Percentiles rank a stretch among this genome's conserved stretches.
phyloP scores from a whole-genome alignment of 331 rosid species.

The Arachis monticola region DNA sequence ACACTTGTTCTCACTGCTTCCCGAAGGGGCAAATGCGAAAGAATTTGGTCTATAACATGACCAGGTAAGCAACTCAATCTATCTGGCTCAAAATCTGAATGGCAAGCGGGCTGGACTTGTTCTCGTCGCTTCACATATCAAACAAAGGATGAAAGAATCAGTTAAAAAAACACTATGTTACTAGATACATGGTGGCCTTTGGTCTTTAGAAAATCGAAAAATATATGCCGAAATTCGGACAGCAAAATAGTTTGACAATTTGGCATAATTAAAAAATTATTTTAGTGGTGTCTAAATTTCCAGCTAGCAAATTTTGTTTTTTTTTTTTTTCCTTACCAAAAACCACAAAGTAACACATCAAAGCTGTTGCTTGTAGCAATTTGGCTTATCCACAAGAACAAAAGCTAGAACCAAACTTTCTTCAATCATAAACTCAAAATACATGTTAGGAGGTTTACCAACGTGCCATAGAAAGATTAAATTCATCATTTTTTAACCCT shows the following conservation, averaged over 20 bases:
- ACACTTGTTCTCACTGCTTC: conserved; percentile 68
- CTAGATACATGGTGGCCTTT: neutral
- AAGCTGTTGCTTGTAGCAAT: conserved; percentile 4
- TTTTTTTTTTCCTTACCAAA: neutral
- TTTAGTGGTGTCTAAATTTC: neutral
- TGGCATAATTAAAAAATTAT: neutral
- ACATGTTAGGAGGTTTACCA: neutral
- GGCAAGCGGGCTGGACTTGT: conserved; percentile 39
- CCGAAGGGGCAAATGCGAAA: conserved; percentile 52
- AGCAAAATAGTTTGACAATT: neutral
- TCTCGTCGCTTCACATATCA: conserved; percentile 42
- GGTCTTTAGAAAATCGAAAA: neutral
- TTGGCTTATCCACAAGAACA: conserved; percentile 3
- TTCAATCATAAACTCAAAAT: neutral
- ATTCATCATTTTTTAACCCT: neutral
- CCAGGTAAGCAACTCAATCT: conserved; percentile 60
- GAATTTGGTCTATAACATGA: conserved; percentile 55
- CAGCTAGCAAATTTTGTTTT: neutral
- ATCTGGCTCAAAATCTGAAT: conserved; percentile 50
- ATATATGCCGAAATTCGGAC: neutral
- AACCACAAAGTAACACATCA: neutral
- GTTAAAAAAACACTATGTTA: conserved; percentile 31
- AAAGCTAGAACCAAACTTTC: neutral
- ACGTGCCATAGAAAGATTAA: neutral
- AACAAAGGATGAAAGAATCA: conserved; percentile 22